These are phyloP conservation scores for Fomes fomentarius DNA, from an alignment of 1,284 basidiomycete genomes.

Conservation along the genomic window DNA sequence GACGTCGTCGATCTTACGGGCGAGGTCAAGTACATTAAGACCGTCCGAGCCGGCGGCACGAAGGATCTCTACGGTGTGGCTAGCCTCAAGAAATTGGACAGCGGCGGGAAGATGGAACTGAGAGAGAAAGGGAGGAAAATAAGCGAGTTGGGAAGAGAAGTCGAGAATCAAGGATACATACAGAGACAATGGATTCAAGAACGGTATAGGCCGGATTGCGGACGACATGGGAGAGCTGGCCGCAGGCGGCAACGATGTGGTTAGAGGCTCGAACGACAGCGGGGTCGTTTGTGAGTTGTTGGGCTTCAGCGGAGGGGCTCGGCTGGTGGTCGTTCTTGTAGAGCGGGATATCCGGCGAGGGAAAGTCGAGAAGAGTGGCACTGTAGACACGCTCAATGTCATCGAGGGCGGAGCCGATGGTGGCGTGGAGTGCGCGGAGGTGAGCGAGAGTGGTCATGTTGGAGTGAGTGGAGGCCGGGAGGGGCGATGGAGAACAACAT, in stretches of 20 bases:
- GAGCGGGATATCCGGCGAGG: conserved; percentile 54
- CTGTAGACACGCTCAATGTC: conserved; percentile 34
- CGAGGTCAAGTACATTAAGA: conserved; percentile 59
- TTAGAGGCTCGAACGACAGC: conserved; percentile 57
- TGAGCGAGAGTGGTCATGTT: conserved; percentile 66
- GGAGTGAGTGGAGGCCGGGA: too few relatives aligned
- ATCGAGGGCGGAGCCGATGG: conserved; percentile 67
- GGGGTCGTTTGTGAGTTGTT: conserved; percentile 57
- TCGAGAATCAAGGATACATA: neutral
- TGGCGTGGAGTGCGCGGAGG: conserved; percentile 62
- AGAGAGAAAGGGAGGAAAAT: neutral
- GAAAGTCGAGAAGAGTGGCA: conserved; percentile 50
- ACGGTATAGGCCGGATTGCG: conserved; percentile 49
- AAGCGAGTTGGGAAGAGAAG: neutral
- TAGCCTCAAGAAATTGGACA: conserved; percentile 65
- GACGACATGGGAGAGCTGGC: conserved; percentile 62
- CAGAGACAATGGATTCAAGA: neutral
- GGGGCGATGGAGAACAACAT: too few relatives aligned
- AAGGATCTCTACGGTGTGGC: conserved; percentile 66
- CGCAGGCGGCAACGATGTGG: conserved; percentile 64
- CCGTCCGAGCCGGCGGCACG: conserved; percentile 58
- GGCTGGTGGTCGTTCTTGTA: conserved; percentile 40
- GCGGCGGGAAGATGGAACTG: conserved; percentile 72
- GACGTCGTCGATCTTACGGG: conserved; percentile 25
- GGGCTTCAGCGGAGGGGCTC: conserved; percentile 33